Base-by-base conservation (phyloP, 805 yeast genomes). In the Metschnikowia corniflorae region DNA sequence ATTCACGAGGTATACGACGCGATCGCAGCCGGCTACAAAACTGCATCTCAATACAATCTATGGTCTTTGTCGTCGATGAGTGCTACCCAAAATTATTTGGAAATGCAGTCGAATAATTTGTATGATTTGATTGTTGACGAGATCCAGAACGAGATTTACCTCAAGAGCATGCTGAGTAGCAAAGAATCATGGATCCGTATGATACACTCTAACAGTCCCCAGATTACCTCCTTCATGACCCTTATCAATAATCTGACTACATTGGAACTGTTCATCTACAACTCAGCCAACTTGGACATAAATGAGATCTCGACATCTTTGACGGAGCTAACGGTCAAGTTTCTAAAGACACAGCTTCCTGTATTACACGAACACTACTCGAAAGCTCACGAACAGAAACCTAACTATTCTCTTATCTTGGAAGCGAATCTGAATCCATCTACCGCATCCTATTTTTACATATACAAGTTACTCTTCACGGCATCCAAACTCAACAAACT, bases 51-150 rank as follows among this genome's bases (percentile, higher is more conserved):
- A 26, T 73, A 73, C 50, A 68, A 70, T 12, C 53, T 85, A 18
- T 80, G 85, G 80, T 61, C 71, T 27, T 57, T 84, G 15, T 68
- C 77, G 1, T 77, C 82, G 0, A 62, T 83, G 56, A 53, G 55
- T 10, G 63, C 75, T 10, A 58, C 77, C 5, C 75, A 71, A 39
- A 70, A 62, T 28, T 75, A 75, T 43, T 61, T 82, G 13, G 75
- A 76, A 33, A 53, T 64, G 3, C 88, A 80, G 44, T 70, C 75
- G 12, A 77, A 75, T 39, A 71, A 73, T 27, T 62, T 89, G 19
- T 81, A 82, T 50, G 87, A 81, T 31, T 75, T 77, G 44, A 65
- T 89, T 14, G 65, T 85, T n/a, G 95, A 85, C 44, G 95, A 88
- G 51, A 61, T 87, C 27, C 80, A 77, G 40, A 73, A 70, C 31